Evolutionary conservation across 148 eudicot genomes (phyloP), one percentile per base, ranked within the genome.

Genomic region (Heliosperma pusillum): DNA sequence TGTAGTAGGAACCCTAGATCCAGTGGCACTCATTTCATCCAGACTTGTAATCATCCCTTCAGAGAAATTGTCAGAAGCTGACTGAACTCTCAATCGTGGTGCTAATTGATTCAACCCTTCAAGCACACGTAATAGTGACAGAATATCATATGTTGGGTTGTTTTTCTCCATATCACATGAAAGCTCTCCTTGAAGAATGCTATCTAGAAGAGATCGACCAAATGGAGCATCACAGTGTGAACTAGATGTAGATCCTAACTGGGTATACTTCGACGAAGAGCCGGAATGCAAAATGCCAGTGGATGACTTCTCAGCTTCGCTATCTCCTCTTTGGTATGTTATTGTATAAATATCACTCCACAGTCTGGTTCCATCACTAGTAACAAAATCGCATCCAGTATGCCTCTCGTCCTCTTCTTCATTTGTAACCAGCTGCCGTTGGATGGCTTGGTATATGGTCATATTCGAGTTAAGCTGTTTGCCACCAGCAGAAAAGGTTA

Each of bases 101-200:
- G 97, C 97, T 82, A 96, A 97, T 82, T 96, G 99, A 84, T 96
- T 96, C 84, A 96, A 85, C 44, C 97, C 97, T 77, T 92, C 97
- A 56, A 95, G 69, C n/a, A 96, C 93, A 47, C 99, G 96, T 44
- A 96, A 69, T 57, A 96, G 74, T 3, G 97, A 87, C 60, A 96
- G 82, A 76, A 92, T 90, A 72, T 88, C 81, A 74, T 96, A 96
- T 4, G 97, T 92, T 75, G 97, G 86, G 76, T 92, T 92, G 66
- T 71, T 86, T 76, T 86, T 89, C 75, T 92, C 99, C 82, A 96
- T 68, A 82, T 90, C 93, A 85, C 99, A 96, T 72, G 97, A 97
- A 77, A 96, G 95, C 52, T 90, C 94, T 69, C 92, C 99, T 74
- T 85, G 97, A 77, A 96, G 80, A 78, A 96, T 89, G 83, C 97